A percentile compares a stretch with the other conserved stretches of the same genome.
These are phyloP conservation scores for Artemisia annua DNA, from an alignment of 129 eudicot species.

Conservation along the genomic window DNA sequence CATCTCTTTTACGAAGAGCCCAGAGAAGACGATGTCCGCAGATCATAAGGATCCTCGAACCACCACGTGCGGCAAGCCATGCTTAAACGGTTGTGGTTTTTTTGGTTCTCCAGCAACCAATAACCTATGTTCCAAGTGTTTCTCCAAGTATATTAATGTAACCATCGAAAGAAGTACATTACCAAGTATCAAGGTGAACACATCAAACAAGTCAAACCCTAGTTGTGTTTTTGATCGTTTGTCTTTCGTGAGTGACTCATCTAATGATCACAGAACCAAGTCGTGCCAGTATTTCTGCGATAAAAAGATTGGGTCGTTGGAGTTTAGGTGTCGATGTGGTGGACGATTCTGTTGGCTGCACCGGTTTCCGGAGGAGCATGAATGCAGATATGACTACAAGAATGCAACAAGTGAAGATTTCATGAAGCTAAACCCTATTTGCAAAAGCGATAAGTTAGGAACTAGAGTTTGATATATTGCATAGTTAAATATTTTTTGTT, in stretches of 20 bases:
- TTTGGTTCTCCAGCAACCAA: constrained; percentile 22
- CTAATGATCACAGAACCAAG: neutral
- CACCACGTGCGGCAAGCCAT: neutral
- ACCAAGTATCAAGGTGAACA: neutral
- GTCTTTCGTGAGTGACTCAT: too few relatives aligned
- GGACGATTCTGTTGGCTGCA: constrained; percentile 30
- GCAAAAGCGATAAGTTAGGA: neutral
- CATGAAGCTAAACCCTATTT: neutral
- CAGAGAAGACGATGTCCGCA: neutral
- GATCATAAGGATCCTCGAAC: neutral
- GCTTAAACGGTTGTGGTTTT: constrained; percentile 36
- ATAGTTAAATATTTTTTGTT: too few relatives aligned
- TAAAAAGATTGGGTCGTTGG: constrained; percentile 16
- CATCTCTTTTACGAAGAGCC: neutral
- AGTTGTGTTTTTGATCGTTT: too few relatives aligned
- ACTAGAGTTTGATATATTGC: neutral
- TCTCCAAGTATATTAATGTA: neutral
- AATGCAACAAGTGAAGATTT: neutral
- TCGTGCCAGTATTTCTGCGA: constrained; percentile 29
- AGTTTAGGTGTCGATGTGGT: constrained; percentile 40
- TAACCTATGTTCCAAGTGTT: constrained; percentile 41
- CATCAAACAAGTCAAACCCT: neutral
- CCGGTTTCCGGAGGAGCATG: constrained; percentile 35
- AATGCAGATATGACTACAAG: constrained; percentile 32
- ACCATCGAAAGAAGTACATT: neutral